Conservation (phyloP, 148 eudicot species). For the Salicornia ramosissima region DNA sequence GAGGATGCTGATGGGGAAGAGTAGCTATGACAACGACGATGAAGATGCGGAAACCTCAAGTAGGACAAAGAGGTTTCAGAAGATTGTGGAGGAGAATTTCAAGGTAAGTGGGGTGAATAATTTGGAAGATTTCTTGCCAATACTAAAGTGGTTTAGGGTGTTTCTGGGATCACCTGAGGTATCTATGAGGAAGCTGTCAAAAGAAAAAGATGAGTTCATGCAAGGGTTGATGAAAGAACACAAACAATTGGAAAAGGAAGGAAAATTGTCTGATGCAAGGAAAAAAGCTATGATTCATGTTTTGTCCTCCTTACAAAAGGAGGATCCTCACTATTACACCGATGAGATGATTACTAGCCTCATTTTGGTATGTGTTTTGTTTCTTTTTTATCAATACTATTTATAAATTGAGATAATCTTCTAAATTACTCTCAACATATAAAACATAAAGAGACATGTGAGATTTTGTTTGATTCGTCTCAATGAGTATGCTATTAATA, state of each 20-base stretch:
- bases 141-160: constrained; percentile 9
- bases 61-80: constrained; percentile 8
- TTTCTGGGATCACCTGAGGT: background rate
- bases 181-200: constrained; percentile 13
- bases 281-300: constrained; percentile 28
- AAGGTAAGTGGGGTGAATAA: no score
- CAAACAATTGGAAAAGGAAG: no score
- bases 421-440: no score
- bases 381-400: no score
- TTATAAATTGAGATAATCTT: no score
- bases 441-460: no score
- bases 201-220: constrained; percentile 27
- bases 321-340: constrained; percentile 26
- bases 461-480: no score
- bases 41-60: background rate
- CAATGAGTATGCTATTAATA: no score
- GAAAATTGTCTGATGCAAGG: constrained; percentile 11
- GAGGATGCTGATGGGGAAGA: constrained; percentile 37
- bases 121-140: constrained; percentile 24
- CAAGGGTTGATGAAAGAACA: constrained; percentile 32
- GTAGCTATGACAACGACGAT: constrained; percentile 16
- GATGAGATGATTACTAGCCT: constrained; percentile 30
- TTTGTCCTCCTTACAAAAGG: constrained; percentile 23
- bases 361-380: constrained; percentile 20
- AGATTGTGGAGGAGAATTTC: constrained; percentile 17